Conservation (phyloP, 148 eudicot genomes). For the Cornus suecica region DNA sequence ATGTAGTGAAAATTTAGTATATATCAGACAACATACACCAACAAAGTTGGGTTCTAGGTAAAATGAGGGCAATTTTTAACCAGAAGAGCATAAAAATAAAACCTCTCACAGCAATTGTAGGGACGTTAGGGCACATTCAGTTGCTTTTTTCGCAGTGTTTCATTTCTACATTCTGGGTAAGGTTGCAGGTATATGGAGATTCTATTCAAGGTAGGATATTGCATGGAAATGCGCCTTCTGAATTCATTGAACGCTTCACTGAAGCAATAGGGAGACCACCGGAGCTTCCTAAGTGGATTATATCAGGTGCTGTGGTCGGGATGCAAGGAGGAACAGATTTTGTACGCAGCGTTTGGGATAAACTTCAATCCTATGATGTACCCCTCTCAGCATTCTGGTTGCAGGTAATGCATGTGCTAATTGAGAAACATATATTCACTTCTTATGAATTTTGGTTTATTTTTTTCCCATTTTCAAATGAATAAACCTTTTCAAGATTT, state of each 20-base stretch:
- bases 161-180: conserved; percentile 10
- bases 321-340: conserved; percentile 94
- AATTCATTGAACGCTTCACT: conserved; percentile 76
- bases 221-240: conserved; percentile 78
- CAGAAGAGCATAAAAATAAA: background rate
- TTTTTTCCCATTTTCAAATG: background rate
- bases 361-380: conserved; percentile 50
- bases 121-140: background rate
- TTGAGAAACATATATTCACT: background rate
- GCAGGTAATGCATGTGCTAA: conserved; percentile 55
- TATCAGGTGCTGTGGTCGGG: conserved; percentile 92
- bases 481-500: background rate
- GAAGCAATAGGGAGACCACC: conserved; percentile 92
- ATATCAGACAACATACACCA: background rate
- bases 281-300: conserved; percentile 90
- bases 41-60: background rate
- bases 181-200: conserved; percentile 63
- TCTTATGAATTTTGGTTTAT: background rate
- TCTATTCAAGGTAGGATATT: conserved; percentile 70
- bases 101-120: background rate
- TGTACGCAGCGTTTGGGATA: conserved; percentile 64
- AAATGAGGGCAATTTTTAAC: background rate
- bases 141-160: background rate
- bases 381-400: conserved; percentile 97
- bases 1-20: background rate